These are phyloP conservation scores for Tillandsia leiboldiana DNA, from an alignment of 176 grass and related monocot genomes.

Conservation along the genomic window DNA sequence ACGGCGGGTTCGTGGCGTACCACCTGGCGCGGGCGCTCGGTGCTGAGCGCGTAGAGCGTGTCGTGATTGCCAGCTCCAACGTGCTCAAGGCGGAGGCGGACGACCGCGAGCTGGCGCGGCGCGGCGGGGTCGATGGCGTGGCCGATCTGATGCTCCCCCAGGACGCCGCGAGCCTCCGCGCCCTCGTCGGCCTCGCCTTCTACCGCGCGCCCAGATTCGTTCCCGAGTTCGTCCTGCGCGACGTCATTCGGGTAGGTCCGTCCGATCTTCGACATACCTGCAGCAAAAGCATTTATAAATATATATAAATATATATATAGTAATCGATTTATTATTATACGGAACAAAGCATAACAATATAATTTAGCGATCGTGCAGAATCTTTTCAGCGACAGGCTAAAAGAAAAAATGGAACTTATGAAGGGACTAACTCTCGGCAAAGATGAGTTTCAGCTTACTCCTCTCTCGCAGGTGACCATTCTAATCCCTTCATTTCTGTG, in stretches of 20 bases:
- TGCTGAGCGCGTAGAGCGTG: conserved; percentile 28
- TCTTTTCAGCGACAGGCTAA: conserved; percentile 53
- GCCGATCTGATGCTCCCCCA: conserved; percentile 45
- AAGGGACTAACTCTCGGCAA: conserved; percentile 66
- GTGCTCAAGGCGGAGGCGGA: conserved; percentile 57
- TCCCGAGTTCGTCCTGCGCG: conserved; percentile 51
- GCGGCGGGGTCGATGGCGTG: conserved; percentile 21
- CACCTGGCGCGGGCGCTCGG: conserved; percentile 39
- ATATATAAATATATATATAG: too few relatives aligned
- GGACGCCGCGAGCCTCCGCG: conserved; percentile 15
- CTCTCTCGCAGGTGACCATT: conserved; percentile 41
- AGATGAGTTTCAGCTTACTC: conserved; percentile 67
- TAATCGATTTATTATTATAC: not conserved
- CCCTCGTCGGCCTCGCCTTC: conserved; percentile 29
- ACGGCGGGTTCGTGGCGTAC: conserved; percentile 83
- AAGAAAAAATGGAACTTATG: conserved; percentile 44
- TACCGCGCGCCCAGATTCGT: conserved; percentile 34
- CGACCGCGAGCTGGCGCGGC: conserved; percentile 30
- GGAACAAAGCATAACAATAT: not conserved
- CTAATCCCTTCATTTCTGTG: not conserved
- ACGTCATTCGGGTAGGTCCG: conserved; percentile 25
- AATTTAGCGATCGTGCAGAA: conserved; percentile 31
- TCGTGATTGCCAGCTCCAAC: conserved; percentile 70
- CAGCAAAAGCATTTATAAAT: too few relatives aligned
- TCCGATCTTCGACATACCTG: not conserved